Conservation (phyloP, 2,329 filamentous ascomycete genomes). For the Colletotrichum endophyticum region DNA sequence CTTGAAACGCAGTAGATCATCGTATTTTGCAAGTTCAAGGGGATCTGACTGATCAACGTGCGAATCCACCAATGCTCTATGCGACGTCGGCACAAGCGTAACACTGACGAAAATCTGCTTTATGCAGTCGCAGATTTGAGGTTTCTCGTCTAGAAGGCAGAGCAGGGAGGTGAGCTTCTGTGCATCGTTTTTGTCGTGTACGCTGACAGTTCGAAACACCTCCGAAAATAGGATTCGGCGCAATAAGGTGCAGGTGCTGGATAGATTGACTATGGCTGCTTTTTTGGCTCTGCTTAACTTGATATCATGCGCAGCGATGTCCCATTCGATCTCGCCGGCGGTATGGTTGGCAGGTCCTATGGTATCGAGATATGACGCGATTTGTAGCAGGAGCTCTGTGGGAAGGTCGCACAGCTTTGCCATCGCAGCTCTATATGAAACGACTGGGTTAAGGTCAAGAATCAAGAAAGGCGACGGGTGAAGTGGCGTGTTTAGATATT, state of each 20-base stretch:
- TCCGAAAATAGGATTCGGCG: not conserved
- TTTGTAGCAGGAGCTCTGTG: not conserved
- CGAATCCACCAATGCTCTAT: not conserved
- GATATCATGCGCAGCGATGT: not conserved
- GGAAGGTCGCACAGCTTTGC: not conserved
- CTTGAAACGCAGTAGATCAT: not conserved
- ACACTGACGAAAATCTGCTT: not conserved
- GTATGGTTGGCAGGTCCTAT: not conserved
- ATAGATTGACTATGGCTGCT: not conserved
- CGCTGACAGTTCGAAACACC: not conserved
- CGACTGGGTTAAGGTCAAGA: not conserved
- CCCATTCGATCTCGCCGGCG: not conserved
- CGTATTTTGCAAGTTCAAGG: not conserved
- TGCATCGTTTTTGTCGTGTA: not conserved
- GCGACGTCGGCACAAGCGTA: not conserved
- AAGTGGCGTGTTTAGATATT: not conserved
- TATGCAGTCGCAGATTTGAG: not conserved
- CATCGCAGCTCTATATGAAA: not conserved
- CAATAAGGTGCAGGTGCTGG: not conserved
- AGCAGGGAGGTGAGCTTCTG: rapidly evolving
- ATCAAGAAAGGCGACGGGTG: not conserved
- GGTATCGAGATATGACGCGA: not conserved
- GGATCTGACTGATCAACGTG: not conserved
- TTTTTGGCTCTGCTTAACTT: not conserved
- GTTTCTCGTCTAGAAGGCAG: not conserved